Conservation (phyloP, 2,329 filamentous ascomycete genomes). For the Scytalidium lignicola region DNA sequence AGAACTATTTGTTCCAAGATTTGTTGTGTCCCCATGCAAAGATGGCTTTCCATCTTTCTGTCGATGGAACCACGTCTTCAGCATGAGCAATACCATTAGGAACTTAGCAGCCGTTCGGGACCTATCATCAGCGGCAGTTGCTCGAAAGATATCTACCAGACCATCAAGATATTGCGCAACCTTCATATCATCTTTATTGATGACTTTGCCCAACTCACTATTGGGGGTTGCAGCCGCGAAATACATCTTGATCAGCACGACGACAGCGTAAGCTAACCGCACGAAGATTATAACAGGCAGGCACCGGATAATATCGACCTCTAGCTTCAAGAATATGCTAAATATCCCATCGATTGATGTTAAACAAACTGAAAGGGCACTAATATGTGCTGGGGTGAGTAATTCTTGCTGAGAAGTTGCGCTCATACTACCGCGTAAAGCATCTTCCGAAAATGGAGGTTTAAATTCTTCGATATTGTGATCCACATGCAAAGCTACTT, state of each 20-base stretch:
- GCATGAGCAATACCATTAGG: constrained; percentile 62
- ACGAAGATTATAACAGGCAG: constrained; percentile 47
- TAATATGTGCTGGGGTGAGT: constrained; percentile 37
- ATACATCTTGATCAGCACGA: constrained; percentile 56
- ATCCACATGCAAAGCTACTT: constrained; percentile 53
- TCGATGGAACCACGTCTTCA: constrained; percentile 54
- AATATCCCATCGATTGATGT: constrained; percentile 48
- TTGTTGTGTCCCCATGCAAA: background rate
- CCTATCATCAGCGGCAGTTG: constrained; percentile 56
- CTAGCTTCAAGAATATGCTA: constrained; percentile 44
- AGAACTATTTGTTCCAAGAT: background rate
- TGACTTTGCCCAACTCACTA: constrained; percentile 64
- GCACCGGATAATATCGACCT: constrained; percentile 39
- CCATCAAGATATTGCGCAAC: constrained; percentile 61
- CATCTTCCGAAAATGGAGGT: constrained; percentile 27
- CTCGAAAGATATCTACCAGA: constrained; percentile 63
- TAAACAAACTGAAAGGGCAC: constrained; percentile 47
- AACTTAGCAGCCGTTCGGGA: constrained; percentile 67
- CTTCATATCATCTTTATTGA: constrained; percentile 63
- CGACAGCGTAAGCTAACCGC: constrained; percentile 49
- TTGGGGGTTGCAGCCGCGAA: constrained; percentile 55
- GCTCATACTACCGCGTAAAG: constrained; percentile 11
- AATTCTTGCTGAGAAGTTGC: constrained; percentile 10
- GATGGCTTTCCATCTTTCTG: constrained; percentile 22
- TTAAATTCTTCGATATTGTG: constrained; percentile 48